These are phyloP conservation scores for Amaranthus palmeri DNA, from an alignment of 148 eudicot species.

Conservation along the genomic window DNA sequence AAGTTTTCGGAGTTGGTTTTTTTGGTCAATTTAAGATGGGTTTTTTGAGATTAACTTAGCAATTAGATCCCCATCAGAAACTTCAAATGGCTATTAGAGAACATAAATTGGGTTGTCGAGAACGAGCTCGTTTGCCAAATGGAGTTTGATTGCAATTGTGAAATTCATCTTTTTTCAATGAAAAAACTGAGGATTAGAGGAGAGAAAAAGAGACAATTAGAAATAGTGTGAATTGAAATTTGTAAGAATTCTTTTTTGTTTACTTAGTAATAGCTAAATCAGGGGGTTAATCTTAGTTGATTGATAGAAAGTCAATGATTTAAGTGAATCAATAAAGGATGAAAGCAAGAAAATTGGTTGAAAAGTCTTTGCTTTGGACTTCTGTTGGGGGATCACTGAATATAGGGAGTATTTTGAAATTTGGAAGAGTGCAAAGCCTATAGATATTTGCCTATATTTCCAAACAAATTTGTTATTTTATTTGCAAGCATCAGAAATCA, in stretches of 20 bases:
- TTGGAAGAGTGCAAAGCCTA: no score
- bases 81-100: conserved; percentile 35
- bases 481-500: no score
- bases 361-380: not conserved
- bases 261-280: not conserved
- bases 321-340: not conserved
- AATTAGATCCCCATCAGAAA: conserved; percentile 60
- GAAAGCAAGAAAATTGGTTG: not conserved
- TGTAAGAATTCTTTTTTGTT: conserved; percentile 7
- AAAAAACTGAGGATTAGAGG: conserved; percentile 31
- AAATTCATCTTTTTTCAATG: conserved; percentile 94
- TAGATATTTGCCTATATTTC: no score
- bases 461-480: no score
- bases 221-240: conserved; percentile 17
- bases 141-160: conserved; percentile 91
- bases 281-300: conserved; percentile 4
- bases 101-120: conserved; percentile 60
- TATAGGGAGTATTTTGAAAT: no score
- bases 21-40: no score
- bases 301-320: no score
- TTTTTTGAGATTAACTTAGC: conserved; percentile 71
- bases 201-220: conserved; percentile 24
- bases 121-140: conserved; percentile 82
- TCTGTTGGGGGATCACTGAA: no score
- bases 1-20: conserved; percentile 48